These are phyloP conservation scores for Trichoderma brevicompactum DNA, from an alignment of 2,329 filamentous ascomycete genomes.

Conservation along the genomic window DNA sequence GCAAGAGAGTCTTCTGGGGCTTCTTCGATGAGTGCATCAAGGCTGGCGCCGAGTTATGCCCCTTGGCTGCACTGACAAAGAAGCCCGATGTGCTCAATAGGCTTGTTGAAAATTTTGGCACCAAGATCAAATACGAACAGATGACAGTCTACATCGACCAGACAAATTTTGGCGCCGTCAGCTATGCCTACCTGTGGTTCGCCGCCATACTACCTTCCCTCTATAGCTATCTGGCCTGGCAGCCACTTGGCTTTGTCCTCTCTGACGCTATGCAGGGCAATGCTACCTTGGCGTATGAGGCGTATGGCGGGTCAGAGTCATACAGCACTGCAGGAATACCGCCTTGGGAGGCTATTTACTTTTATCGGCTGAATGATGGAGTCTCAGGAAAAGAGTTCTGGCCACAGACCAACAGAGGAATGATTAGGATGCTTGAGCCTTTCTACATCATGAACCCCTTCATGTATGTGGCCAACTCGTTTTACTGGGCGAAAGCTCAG, in stretches of 20 bases:
- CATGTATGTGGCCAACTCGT: constrained; percentile 39
- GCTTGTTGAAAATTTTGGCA: constrained; percentile 42
- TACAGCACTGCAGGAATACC: not conserved
- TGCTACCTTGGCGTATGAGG: constrained; percentile 41
- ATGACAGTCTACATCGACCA: constrained; percentile 50
- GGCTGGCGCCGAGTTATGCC: constrained; percentile 50
- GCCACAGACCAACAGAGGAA: constrained; percentile 40
- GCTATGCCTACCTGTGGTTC: constrained; percentile 43
- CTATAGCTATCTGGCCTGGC: constrained; percentile 47
- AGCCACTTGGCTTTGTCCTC: constrained; percentile 42
- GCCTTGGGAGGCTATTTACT: constrained; percentile 36
- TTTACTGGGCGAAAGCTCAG: constrained; percentile 38
- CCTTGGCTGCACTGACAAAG: constrained; percentile 44
- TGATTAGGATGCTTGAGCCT: constrained; percentile 43
- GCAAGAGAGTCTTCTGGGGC: constrained; percentile 39
- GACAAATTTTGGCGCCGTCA: constrained; percentile 45
- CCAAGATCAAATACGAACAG: constrained; percentile 45
- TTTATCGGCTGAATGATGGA: constrained; percentile 39
- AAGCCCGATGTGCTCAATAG: constrained; percentile 43
- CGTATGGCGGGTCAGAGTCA: not conserved
- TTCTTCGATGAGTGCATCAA: constrained; percentile 45
- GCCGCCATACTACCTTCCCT: constrained; percentile 46
- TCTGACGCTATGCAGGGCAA: constrained; percentile 46
- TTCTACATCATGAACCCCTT: constrained; percentile 43
- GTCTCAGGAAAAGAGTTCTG: constrained; percentile 35